These are phyloP conservation scores for Trypanosomatidae sp. DNA, from an alignment of 208 protist species.

Conservation along the genomic window DNA sequence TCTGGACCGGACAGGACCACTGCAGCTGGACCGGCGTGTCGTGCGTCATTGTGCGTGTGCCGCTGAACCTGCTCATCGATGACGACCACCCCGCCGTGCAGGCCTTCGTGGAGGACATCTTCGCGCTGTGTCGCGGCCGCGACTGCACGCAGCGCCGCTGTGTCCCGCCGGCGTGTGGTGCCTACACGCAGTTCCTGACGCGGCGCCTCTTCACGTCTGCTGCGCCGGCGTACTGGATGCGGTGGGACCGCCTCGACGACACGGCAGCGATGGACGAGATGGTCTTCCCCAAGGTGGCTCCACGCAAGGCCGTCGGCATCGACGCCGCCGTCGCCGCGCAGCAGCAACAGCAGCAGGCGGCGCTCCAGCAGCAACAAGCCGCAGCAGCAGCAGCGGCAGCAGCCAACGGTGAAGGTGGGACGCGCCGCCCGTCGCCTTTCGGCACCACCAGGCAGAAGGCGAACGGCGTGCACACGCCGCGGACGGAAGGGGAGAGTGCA, in stretches of 20 bases:
- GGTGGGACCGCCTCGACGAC: slow-evolving; percentile 29
- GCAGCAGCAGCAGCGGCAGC: too few relatives aligned
- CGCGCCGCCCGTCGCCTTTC: too few relatives aligned
- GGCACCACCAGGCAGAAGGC: too few relatives aligned
- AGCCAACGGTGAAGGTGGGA: too few relatives aligned
- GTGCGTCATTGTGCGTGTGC: slow-evolving; percentile 33
- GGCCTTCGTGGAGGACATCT: slow-evolving; percentile 21
- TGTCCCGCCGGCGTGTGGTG: slow-evolving; percentile 7
- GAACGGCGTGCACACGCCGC: too few relatives aligned
- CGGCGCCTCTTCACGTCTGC: slow-evolving; percentile 22
- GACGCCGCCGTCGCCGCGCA: too few relatives aligned
- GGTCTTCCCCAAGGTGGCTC: slow-evolving; percentile 4
- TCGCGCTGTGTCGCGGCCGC: slow-evolving; percentile 7
- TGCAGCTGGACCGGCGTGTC: slow-evolving; percentile 50
- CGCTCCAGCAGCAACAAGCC: too few relatives aligned
- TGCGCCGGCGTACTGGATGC: slow-evolving; percentile 25
- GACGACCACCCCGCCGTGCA: slow-evolving; percentile 29
- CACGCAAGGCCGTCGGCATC: not conserved
- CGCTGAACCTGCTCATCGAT: slow-evolving; percentile 46
- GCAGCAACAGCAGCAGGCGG: too few relatives aligned
- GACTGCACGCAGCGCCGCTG: slow-evolving; percentile 19
- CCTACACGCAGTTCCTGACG: slow-evolving; percentile 18
- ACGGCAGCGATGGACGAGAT: slow-evolving; percentile 33
- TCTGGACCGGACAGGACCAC: slow-evolving; percentile 53
- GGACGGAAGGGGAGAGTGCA: too few relatives aligned